Evolutionary conservation across 2,329 filamentous ascomycete genomes (phyloP), one percentile per base, ranked within the genome.

Genomic region (Stemphylium vesicarium): DNA sequence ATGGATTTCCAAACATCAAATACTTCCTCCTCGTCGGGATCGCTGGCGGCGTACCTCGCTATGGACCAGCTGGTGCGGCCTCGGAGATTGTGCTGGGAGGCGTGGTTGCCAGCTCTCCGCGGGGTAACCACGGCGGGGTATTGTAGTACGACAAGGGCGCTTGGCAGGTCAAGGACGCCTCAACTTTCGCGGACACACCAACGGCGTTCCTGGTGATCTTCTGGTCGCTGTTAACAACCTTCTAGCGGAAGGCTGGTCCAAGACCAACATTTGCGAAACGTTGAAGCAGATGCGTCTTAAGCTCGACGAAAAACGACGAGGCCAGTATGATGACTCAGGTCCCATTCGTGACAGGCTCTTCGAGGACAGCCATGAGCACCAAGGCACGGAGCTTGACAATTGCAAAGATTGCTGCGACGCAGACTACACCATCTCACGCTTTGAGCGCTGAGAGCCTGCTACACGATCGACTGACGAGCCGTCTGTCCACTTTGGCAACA

Each of bases 11-110:
- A 4, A 56, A 56, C 35, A 61, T 64, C 43, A 53, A 48, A 13
- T 59, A 51, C 38, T 59, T 63, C 39, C 15, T 65, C 2, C 22
- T 63, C 2, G 63, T 68, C 15, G 58, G 63, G n/a, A 68, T 66
- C 36, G 60, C 42, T 53, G 58, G 63, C 16, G 63, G 65, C 6
- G 60, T 61, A 3, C 63, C 58, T 29, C 31, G 46, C 44, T 62
- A 65, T 31, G 56, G 60, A 15, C 52, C 55, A 33, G 32, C 57
- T 18, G 50, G 62, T 43, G 57, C 51, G 36, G 47, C 3, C 6
- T 47, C 45, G 2, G 48, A 62, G 43, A 64, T 68, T 13, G 52
- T 60, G n/a, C 54, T 68, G 12, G 60, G 63, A 22, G 64, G 65
- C 48, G 57, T 68, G 32, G 64, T 65, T 0, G 58, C 66, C 37